Percentiles rank a stretch among this genome's conserved stretches.
phyloP scores from a whole-genome alignment of 1,139 yeast genomes.

The Scheffersomyces stambukii region DNA sequence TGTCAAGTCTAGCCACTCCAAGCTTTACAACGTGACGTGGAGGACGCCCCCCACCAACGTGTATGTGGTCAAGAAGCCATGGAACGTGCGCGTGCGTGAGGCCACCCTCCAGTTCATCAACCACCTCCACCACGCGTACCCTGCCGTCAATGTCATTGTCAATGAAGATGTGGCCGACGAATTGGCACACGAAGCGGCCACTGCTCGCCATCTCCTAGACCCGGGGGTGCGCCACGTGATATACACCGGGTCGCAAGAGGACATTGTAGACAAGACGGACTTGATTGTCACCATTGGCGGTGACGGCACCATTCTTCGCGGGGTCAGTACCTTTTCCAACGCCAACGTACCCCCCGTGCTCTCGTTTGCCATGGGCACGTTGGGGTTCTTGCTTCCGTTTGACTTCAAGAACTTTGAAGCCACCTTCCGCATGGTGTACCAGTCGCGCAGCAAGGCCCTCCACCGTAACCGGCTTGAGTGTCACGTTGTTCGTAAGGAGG shows the following conservation, averaged over 20 bases:
- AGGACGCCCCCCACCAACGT: slow-evolving; percentile 58
- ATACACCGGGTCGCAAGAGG: slow-evolving; percentile 57
- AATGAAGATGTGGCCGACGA: slow-evolving; percentile 75
- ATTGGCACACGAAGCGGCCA: slow-evolving; percentile 35
- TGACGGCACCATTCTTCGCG: slow-evolving; percentile 87
- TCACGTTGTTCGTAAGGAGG: slow-evolving; percentile 49
- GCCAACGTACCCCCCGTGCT: slow-evolving; percentile 81
- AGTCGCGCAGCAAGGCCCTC: slow-evolving; percentile 64
- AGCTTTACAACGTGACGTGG: slow-evolving; percentile 39
- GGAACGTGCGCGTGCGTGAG: slow-evolving; percentile 59
- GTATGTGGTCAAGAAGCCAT: slow-evolving; percentile 79
- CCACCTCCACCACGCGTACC: slow-evolving; percentile 53
- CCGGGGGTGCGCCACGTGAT: slow-evolving; percentile 8
- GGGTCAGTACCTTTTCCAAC: slow-evolving; percentile 62
- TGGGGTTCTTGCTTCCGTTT: slow-evolving; percentile 88
- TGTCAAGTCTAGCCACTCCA: slow-evolving; percentile 9
- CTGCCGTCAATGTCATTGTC: slow-evolving; percentile 72
- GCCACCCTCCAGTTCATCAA: slow-evolving; percentile 66
- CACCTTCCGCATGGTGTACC: slow-evolving; percentile 65
- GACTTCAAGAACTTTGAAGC: slow-evolving; percentile 57
- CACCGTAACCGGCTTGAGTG: slow-evolving; percentile 78
- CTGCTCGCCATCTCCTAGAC: slow-evolving; percentile 7
- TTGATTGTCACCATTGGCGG: slow-evolving; percentile 87
- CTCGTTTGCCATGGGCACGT: slow-evolving; percentile 85
- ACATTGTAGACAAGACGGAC: slow-evolving; percentile 59